phyloP scores from a whole-genome alignment of 495 filamentous ascomycete genomes.

The Hypoxylon trugodes region DNA sequence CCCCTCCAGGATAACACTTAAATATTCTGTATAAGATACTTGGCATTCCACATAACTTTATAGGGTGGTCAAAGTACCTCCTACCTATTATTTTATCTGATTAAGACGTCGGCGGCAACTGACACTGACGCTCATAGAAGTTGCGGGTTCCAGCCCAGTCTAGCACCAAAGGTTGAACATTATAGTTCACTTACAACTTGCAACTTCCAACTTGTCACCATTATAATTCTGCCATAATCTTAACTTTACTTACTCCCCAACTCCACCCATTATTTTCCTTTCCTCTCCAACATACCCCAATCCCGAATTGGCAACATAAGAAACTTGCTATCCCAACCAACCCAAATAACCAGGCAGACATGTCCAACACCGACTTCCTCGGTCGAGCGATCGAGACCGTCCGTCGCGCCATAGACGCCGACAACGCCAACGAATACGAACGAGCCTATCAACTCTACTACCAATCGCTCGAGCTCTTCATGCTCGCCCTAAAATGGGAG shows the following conservation, averaged over 20 bases:
- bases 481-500: constrained; percentile 98
- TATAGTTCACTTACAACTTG: constrained; percentile 16
- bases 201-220: neutral
- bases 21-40: neutral
- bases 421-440: constrained; percentile 95
- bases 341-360: constrained; percentile 47
- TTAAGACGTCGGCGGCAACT: constrained; percentile 38
- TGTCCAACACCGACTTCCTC: constrained; percentile 98
- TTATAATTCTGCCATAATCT: too few relatives aligned
- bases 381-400: constrained; percentile 94
- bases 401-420: constrained; percentile 95
- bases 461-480: constrained; percentile 90
- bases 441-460: constrained; percentile 96
- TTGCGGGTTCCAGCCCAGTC: constrained; percentile 31
- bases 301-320: neutral
- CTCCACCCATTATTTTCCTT: neutral
- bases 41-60: constrained; percentile 1
- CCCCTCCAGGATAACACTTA: constrained; percentile 31
- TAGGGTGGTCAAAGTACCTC: constrained; percentile 7
- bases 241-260: too few relatives aligned
- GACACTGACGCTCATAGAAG: constrained; percentile 16
- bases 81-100: neutral
- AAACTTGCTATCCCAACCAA: neutral
- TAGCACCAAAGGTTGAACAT: constrained; percentile 28
- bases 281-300: constrained; percentile 3